phyloP scores from a whole-genome alignment of 495 filamentous ascomycete species.

The Tuber calosporum region DNA sequence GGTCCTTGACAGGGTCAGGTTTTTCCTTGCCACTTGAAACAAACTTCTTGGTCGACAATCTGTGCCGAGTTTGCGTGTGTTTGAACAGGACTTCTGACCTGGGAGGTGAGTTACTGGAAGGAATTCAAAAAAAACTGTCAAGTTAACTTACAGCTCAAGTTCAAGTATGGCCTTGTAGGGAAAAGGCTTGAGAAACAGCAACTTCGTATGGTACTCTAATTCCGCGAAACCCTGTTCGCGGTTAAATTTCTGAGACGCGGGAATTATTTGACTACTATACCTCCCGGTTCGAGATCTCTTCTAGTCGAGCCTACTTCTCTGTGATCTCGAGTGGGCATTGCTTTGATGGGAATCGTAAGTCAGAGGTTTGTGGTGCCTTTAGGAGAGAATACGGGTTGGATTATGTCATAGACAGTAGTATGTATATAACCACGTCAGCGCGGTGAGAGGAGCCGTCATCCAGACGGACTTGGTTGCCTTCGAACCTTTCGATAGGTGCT shows the following conservation, averaged over 20 bases:
- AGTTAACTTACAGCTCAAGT: not conserved
- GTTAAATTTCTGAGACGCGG: constrained; percentile 21
- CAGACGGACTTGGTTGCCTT: constrained; percentile 2
- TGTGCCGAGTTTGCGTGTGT: not conserved
- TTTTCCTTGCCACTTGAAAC: constrained; percentile 26
- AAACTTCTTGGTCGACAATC: constrained; percentile 27
- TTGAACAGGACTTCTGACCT: not conserved
- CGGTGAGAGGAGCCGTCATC: not conserved
- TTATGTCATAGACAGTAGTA: constrained; percentile 22
- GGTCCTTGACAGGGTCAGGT: constrained; percentile 34
- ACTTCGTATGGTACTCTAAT: constrained; percentile 28
- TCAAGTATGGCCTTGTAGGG: constrained; percentile 18
- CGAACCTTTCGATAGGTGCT: constrained; percentile 1
- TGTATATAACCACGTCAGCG: constrained; percentile 25
- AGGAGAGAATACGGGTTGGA: constrained; percentile 10
- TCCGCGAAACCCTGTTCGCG: constrained; percentile 1
- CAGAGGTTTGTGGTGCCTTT: constrained; percentile 10
- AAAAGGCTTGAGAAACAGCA: constrained; percentile 18
- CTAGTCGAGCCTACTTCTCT: constrained; percentile 25
- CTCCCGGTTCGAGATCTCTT: constrained; percentile 13
- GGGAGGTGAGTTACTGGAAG: constrained; percentile 16
- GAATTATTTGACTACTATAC: constrained; percentile 21
- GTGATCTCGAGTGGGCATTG: not conserved
- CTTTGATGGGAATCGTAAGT: constrained; percentile 3
- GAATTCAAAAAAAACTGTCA: constrained; percentile 15